Evolutionary conservation across 805 yeast genomes (phyloP).

Genomic region (Alloascoidea hylecoeti): DNA sequence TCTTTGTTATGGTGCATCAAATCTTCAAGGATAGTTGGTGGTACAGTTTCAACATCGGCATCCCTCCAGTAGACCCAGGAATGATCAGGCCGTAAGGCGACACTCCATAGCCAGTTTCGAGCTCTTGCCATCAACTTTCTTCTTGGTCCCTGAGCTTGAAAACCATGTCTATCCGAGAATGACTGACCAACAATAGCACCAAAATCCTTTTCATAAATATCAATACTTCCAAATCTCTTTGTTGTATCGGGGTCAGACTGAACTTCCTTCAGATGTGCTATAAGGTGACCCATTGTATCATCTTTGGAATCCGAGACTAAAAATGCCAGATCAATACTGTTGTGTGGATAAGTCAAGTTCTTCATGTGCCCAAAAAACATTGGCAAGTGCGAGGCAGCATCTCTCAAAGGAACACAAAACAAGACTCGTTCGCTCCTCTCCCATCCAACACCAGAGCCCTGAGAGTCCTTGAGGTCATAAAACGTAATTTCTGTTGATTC

Average conservation of each 20-base stretch:
- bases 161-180: slow-evolving; percentile 87
- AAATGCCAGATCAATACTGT: slow-evolving; percentile 52
- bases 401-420: slow-evolving; percentile 44
- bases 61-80: slow-evolving; percentile 97
- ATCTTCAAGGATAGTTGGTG: slow-evolving; percentile 77
- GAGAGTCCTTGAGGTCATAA: slow-evolving; percentile 27
- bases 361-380: slow-evolving; percentile 45
- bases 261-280: slow-evolving; percentile 38
- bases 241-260: slow-evolving; percentile 50
- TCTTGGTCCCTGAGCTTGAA: slow-evolving; percentile 91
- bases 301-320: slow-evolving; percentile 85
- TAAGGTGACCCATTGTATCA: slow-evolving; percentile 62
- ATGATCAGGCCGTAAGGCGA: slow-evolving; percentile 82
- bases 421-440: slow-evolving; percentile 34
- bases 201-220: slow-evolving; percentile 69
- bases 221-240: slow-evolving; percentile 72
- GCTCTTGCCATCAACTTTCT: slow-evolving; percentile 93
- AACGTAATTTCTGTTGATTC: slow-evolving; percentile 6
- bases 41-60: slow-evolving; percentile 87
- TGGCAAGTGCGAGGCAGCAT: slow-evolving; percentile 45
- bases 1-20: slow-evolving; percentile 85
- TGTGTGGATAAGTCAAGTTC: slow-evolving; percentile 44
- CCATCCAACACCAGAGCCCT: slow-evolving; percentile 37
- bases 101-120: slow-evolving; percentile 83
- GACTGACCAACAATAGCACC: slow-evolving; percentile 84